Evolutionary conservation across 73 alveolate species (phyloP), one percentile per base, ranked within the genome.

Genomic region (Blepharisma stoltei): DNA sequence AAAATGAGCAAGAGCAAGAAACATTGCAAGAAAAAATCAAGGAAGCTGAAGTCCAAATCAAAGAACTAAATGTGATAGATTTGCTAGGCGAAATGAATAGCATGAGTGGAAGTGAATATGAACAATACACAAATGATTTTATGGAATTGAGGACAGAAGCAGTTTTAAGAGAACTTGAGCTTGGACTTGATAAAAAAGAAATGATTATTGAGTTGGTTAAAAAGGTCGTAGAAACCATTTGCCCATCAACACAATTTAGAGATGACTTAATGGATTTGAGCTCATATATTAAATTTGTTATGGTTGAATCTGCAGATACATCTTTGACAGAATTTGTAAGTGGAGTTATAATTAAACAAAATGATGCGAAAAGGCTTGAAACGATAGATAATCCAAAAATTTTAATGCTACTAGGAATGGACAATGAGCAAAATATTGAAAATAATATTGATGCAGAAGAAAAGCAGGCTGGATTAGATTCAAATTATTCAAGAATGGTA

Each of bases 231-330:
- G 76, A 68, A 44, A 76, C 77, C 76, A 87, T 93, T 54, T 84
- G 89, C 71, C 93, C 96, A 6, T 88, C 93, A 7, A 76, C 93
- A 23, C 55, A 90, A 27, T 69, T 78, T 38, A 70, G 93, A 46
- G 82, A 87, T 47, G 98, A 93, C 81, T 78, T 86, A 14, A 83
- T 91, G 92, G 87, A 93, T 66, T 73, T 93, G 48, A 91, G 82
- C 83, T 52, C 75, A 46, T 93, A 70, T 86, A 88, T 93, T 6
- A 86, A 91, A 84, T 78, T 94, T 18, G 86, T 84, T 75, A 54
- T 84, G 14, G 77, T 93, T n/a, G 86, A 82, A 49, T 73, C 48
- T 55, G 55, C 71, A 4, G 76, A 89, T 32, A 84, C 71, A 49
- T 48, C 83, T n/a, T 78, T 78, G 65, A 54, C 41, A 32, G 41